These are phyloP conservation scores for Fonsecaea pedrosoi DNA, from an alignment of 2,329 filamentous ascomycete species.

Conservation along the genomic window DNA sequence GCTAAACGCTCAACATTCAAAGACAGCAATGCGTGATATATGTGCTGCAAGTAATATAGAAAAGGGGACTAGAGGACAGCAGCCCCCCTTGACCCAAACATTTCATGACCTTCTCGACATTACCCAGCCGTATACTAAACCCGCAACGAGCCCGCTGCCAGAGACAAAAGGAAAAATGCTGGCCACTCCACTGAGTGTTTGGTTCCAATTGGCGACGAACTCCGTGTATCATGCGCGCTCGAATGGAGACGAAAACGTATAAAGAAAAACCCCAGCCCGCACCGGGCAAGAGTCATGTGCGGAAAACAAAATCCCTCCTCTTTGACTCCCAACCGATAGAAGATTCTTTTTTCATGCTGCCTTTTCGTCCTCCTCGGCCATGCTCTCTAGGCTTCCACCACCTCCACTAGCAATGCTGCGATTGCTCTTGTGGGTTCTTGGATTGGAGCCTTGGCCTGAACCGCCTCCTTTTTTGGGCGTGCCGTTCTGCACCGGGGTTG, in stretches of 20 bases:
- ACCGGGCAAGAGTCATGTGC: background rate
- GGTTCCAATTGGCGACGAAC: conserved; percentile 7
- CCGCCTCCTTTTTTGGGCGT: conserved; percentile 25
- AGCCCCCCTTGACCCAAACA: background rate
- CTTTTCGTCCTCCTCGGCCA: conserved; percentile 37
- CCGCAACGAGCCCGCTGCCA: conserved; percentile 3
- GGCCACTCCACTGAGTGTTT: conserved; percentile 10
- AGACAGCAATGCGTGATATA: conserved; percentile 14
- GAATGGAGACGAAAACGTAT: background rate
- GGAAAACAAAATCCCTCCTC: conserved; percentile 1
- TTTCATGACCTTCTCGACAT: conserved; percentile 8
- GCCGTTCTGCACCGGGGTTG: conserved; percentile 25
- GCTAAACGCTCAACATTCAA: conserved; percentile 7
- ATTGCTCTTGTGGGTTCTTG: conserved; percentile 28
- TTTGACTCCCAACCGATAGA: conserved; percentile 2
- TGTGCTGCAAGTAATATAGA: conserved; percentile 15
- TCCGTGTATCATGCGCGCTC: conserved; percentile 24
- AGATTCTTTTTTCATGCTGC: conserved; percentile 19
- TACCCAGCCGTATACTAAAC: background rate
- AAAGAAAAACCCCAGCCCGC: background rate
- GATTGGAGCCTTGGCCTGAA: conserved; percentile 11
- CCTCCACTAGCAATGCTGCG: conserved; percentile 27
- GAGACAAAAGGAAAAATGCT: background rate
- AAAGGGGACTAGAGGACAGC: background rate
- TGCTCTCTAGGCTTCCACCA: conserved; percentile 29